A percentile compares a stretch with the other conserved stretches of the same genome.
Evolutionary conservation across 2,329 filamentous ascomycete species (phyloP).

Genomic region (Sarocladium kiliense): DNA sequence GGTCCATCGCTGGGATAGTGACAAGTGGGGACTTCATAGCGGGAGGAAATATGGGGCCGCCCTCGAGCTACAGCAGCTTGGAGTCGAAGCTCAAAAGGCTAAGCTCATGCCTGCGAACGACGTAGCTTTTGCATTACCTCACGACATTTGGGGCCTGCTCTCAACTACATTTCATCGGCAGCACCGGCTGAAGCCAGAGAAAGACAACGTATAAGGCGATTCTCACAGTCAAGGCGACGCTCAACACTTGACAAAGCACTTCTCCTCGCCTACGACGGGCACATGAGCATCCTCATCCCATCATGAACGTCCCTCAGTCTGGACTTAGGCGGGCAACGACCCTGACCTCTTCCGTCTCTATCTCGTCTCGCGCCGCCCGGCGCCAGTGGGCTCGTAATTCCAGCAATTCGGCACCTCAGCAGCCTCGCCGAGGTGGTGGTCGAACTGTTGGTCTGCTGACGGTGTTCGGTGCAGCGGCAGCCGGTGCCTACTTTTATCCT

Average conservation of each 20-base stretch:
- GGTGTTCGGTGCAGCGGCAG: conserved; percentile 33
- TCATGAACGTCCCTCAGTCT: conserved; percentile 26
- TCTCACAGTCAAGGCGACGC: not conserved
- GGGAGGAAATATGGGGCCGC: not conserved
- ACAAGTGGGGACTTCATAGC: not conserved
- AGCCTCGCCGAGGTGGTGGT: conserved; percentile 17
- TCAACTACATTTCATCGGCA: not conserved
- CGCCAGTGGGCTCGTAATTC: conserved; percentile 26
- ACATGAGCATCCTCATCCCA: conserved; percentile 4
- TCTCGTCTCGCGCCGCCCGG: conserved; percentile 14
- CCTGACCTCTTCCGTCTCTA: conserved; percentile 17
- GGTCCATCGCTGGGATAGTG: not conserved
- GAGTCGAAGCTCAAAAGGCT: not conserved
- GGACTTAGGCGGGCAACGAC: conserved; percentile 22
- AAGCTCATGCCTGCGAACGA: not conserved
- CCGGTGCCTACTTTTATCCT: conserved; percentile 33
- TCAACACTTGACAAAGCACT: not conserved
- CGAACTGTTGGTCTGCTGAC: conserved; percentile 25
- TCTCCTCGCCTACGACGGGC: not conserved
- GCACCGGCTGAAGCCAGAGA: not conserved
- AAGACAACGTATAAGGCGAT: not conserved
- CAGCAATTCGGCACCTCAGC: conserved; percentile 18
- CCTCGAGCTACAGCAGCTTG: not conserved
- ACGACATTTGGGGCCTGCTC: not conserved
- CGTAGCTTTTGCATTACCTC: conserved; percentile 8